A percentile compares a stretch with the other conserved stretches of the same genome.
These are phyloP conservation scores for Ambrosiella beaveri DNA, from an alignment of 2,329 filamentous ascomycete species.

Conservation along the genomic window DNA sequence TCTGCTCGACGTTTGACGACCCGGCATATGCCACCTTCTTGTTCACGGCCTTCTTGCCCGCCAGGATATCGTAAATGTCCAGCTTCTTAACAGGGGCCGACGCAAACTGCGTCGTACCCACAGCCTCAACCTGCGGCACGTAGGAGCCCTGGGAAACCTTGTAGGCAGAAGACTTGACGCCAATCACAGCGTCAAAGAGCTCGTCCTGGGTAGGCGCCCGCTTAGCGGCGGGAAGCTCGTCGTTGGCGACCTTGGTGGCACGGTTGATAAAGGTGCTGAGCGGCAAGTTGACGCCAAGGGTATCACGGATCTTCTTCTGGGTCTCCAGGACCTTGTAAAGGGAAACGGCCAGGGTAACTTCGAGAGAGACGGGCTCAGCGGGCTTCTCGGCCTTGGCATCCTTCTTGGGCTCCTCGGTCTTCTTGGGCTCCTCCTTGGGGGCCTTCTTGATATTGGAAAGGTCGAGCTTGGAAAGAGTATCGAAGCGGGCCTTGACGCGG, in stretches of 20 bases:
- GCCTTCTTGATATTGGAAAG: conserved; percentile 88
- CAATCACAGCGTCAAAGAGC: conserved; percentile 78
- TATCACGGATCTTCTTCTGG: conserved; percentile 62
- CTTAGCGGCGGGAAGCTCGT: conserved; percentile 51
- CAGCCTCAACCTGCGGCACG: conserved; percentile 50
- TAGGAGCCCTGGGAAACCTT: conserved; percentile 45
- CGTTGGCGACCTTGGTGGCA: conserved; percentile 74
- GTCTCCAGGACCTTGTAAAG: conserved; percentile 61
- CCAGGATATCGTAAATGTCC: conserved; percentile 74
- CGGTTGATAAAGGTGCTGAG: conserved; percentile 74
- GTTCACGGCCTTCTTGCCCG: conserved; percentile 22
- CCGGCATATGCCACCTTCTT: conserved; percentile 17
- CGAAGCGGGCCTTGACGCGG: conserved; percentile 51
- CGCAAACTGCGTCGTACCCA: conserved; percentile 30
- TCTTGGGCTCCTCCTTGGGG: conserved; percentile 26
- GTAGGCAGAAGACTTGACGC: conserved; percentile 35
- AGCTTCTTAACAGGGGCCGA: conserved; percentile 21
- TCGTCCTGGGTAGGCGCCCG: conserved; percentile 53
- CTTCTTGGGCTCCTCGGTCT: conserved; percentile 22
- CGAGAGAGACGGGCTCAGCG: conserved; percentile 28
- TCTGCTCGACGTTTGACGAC: conserved; percentile 35
- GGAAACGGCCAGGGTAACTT: conserved; percentile 60
- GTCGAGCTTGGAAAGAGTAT: conserved; percentile 68
- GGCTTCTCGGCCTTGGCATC: conserved; percentile 23
- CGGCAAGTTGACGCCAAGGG: conserved; percentile 64